These are phyloP conservation scores for Colletotrichum cuscutae DNA, from an alignment of 2,329 filamentous ascomycete genomes.

Conservation along the genomic window DNA sequence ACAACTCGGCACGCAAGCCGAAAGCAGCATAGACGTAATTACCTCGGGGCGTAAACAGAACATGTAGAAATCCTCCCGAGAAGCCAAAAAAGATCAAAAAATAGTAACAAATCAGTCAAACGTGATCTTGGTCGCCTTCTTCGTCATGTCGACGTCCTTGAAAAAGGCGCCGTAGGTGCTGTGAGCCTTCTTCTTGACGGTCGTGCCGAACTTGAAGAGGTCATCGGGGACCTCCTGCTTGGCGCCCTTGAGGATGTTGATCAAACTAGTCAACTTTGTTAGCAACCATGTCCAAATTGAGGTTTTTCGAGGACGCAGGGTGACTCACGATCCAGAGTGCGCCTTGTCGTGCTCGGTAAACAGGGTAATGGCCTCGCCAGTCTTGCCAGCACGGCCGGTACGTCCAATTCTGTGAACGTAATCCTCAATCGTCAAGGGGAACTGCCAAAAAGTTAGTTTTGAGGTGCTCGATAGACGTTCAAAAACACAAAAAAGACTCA, in stretches of 20 bases:
- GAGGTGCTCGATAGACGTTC: not conserved
- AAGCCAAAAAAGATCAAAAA: not conserved
- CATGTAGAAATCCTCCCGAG: not conserved
- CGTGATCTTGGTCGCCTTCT: conserved; percentile 90
- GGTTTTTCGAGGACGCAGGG: not conserved
- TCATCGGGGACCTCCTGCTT: conserved; percentile 91
- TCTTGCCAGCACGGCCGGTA: conserved; percentile 92
- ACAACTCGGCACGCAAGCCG: conserved; percentile 51
- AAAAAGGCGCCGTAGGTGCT: conserved; percentile 95
- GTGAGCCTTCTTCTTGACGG: conserved; percentile 98
- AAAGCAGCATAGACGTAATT: conserved; percentile 35
- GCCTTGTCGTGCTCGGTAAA: conserved; percentile 97
- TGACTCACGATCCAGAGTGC: conserved; percentile 84
- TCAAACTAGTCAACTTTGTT: conserved; percentile 66
- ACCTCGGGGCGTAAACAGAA: not conserved
- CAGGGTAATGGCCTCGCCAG: conserved; percentile 88
- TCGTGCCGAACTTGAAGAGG: conserved; percentile 94
- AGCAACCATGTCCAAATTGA: not conserved
- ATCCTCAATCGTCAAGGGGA: conserved; percentile 94
- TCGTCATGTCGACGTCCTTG: conserved; percentile 86
- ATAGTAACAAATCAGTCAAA: conserved; percentile 69
- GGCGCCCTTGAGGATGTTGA: conserved; percentile 95
- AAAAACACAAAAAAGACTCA: conserved; percentile 47
- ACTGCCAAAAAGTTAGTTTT: conserved; percentile 54
- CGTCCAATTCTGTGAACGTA: conserved; percentile 97